phyloP scores from a whole-genome alignment of 169 alveolate species.

The Miamiensis avidus region DNA sequence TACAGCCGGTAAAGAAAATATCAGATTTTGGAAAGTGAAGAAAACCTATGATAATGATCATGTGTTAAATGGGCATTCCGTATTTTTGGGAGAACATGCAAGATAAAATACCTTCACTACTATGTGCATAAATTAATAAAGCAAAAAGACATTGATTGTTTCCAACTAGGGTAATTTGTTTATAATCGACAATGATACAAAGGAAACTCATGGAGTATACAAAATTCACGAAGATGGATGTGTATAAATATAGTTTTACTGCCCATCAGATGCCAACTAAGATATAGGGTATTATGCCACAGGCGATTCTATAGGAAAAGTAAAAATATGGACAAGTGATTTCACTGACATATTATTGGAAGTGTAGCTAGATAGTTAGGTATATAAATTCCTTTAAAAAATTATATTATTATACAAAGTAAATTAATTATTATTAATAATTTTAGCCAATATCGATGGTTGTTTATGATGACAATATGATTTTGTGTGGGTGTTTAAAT shows the following conservation, averaged over 20 bases:
- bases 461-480: neutral
- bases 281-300: neutral
- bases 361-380: constrained; percentile 20
- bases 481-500: constrained; percentile 22
- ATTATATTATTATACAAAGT: too few relatives aligned
- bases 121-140: neutral
- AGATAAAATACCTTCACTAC: constrained; percentile 4
- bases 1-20: constrained; percentile 18
- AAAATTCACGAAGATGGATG: neutral
- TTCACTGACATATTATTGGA: constrained; percentile 13
- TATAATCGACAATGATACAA: neutral
- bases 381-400: too few relatives aligned
- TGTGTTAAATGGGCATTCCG: constrained; percentile 12
- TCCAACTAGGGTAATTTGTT: constrained; percentile 11
- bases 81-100: constrained; percentile 22
- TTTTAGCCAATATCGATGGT: too few relatives aligned
- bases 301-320: constrained; percentile 8
- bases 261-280: neutral
- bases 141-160: neutral
- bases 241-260: neutral
- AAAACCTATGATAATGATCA: neutral
- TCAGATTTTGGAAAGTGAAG: constrained; percentile 20
- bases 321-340: constrained; percentile 25
- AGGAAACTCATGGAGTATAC: constrained; percentile 7
- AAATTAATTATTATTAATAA: too few relatives aligned